Conservation (phyloP, 2,329 filamentous ascomycete species). For the Hortaea werneckii region DNA sequence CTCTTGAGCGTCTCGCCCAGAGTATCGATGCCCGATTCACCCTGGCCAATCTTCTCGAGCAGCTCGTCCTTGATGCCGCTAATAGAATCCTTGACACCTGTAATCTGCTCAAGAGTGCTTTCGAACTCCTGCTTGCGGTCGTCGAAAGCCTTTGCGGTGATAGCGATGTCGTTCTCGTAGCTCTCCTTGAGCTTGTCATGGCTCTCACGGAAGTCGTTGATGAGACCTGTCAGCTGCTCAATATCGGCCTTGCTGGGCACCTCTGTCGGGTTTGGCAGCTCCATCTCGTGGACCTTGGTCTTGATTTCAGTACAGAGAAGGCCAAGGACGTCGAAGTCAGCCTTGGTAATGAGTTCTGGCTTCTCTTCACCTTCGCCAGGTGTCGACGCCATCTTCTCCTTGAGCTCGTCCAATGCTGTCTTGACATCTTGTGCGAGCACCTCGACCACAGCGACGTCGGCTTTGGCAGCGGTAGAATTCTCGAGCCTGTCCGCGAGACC, state of each 20-base stretch:
- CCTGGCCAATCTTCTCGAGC: slow-evolving; percentile 66
- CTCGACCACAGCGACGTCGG: slow-evolving; percentile 69
- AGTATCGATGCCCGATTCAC: slow-evolving; percentile 53
- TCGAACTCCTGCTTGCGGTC: slow-evolving; percentile 76
- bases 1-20: slow-evolving; percentile 53
- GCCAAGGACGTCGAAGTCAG: slow-evolving; percentile 70
- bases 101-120: slow-evolving; percentile 65
- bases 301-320: slow-evolving; percentile 80
- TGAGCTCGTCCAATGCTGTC: slow-evolving; percentile 60
- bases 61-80: slow-evolving; percentile 69
- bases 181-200: slow-evolving; percentile 62
- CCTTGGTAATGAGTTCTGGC: slow-evolving; percentile 59
- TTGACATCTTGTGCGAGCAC: slow-evolving; percentile 70
- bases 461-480: slow-evolving; percentile 58
- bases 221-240: slow-evolving; percentile 47
- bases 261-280: slow-evolving; percentile 58
- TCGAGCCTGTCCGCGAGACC: slow-evolving; percentile 58
- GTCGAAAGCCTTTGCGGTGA: slow-evolving; percentile 69
- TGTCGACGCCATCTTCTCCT: slow-evolving; percentile 27
- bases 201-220: slow-evolving; percentile 43
- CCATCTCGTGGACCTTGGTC: slow-evolving; percentile 61
- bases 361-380: slow-evolving; percentile 37
- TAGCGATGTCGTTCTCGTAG: slow-evolving; percentile 61
- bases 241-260: slow-evolving; percentile 70
- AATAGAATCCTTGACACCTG: slow-evolving; percentile 66